Evolutionary conservation across 768 basidiomycete genomes (phyloP).

Genomic region (Boletus sp.): DNA sequence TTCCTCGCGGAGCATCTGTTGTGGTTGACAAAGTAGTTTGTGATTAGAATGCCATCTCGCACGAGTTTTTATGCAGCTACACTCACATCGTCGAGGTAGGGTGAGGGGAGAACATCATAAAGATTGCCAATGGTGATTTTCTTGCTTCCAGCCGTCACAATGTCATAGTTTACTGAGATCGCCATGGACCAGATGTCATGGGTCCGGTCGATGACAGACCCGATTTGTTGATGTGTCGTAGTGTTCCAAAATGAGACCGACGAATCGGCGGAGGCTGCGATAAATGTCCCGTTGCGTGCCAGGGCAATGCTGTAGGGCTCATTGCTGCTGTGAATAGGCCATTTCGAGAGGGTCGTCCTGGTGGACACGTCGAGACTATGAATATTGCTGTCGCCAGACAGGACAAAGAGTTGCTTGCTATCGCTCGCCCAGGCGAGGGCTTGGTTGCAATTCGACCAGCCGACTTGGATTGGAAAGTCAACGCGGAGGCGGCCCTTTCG

Average conservation of each 20-base stretch:
- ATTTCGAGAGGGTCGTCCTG: background rate
- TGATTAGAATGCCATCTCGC: background rate
- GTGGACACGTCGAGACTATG: background rate
- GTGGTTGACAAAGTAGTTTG: background rate
- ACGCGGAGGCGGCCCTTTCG: background rate
- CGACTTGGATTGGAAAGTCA: background rate
- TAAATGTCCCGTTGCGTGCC: background rate
- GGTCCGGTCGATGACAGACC: background rate
- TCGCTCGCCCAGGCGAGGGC: background rate
- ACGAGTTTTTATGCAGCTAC: too few species aligned
- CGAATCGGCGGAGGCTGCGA: background rate
- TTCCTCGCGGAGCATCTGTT: background rate
- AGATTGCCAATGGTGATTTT: constrained; percentile 6
- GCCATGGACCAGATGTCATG: background rate
- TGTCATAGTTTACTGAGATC: background rate
- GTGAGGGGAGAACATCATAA: background rate
- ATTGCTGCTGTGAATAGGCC: background rate
- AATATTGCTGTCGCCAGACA: background rate
- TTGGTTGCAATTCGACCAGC: background rate
- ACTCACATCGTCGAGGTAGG: constrained; percentile 6
- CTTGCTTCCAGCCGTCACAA: background rate
- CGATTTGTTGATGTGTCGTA: background rate
- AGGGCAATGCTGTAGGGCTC: background rate
- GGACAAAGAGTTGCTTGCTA: background rate
- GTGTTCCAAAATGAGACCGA: background rate